A percentile compares a stretch with the other conserved stretches of the same genome.
phyloP scores from a whole-genome alignment of 805 yeast species.

The Starmerella sirachaensis region DNA sequence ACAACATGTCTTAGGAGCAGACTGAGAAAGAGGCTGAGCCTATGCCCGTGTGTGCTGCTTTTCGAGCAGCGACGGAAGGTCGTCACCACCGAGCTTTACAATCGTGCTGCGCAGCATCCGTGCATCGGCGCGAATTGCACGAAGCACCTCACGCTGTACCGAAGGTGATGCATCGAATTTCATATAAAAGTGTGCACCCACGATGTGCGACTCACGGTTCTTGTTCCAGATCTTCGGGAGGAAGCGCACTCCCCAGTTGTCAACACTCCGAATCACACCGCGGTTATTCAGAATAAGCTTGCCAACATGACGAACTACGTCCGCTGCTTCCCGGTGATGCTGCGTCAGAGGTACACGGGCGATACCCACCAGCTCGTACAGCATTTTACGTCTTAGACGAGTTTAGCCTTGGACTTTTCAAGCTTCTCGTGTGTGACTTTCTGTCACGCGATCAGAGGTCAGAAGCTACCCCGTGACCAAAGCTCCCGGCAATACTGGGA shows the following conservation, averaged over 20 bases:
- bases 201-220: conserved; percentile 80
- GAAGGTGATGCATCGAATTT: conserved; percentile 75
- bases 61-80: conserved; percentile 19
- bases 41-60: too few relatives aligned
- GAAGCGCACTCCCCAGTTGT: conserved; percentile 64
- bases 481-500: too few relatives aligned
- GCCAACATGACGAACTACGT: conserved; percentile 60
- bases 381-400: too few relatives aligned
- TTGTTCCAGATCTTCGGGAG: conserved; percentile 73
- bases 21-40: too few relatives aligned
- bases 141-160: conserved; percentile 72
- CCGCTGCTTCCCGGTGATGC: conserved; percentile 51
- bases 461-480: too few relatives aligned
- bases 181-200: conserved; percentile 79
- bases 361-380: conserved; percentile 80
- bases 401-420: too few relatives aligned
- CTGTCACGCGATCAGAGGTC: too few relatives aligned
- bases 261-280: conserved; percentile 81
- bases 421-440: too few relatives aligned
- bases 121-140: conserved; percentile 77
- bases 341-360: conserved; percentile 55
- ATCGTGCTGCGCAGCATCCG: conserved; percentile 74
- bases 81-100: conserved; percentile 35
- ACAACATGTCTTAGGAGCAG: too few relatives aligned
- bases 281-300: conserved; percentile 72